Conservation (phyloP, 768 basidiomycete species). For the Antrodiella citrinella region DNA sequence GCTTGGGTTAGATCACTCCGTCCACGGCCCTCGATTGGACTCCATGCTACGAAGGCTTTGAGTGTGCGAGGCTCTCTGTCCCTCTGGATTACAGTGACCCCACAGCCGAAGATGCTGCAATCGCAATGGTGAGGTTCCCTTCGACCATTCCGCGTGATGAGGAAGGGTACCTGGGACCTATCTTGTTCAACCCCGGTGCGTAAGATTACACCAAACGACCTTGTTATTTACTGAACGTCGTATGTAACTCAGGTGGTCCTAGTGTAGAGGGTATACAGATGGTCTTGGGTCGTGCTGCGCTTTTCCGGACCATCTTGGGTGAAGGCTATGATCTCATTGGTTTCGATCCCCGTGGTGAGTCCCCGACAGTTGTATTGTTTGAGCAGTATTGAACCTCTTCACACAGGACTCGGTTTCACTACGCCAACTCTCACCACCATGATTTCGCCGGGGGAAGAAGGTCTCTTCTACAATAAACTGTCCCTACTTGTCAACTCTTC, state of each 20-base stretch:
- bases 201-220: background rate
- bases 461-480: too few species aligned
- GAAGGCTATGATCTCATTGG: background rate
- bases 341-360: background rate
- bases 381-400: too few species aligned
- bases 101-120: background rate
- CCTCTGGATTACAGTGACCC: background rate
- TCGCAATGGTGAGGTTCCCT: background rate
- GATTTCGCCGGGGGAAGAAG: too few species aligned
- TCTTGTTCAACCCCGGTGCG: background rate
- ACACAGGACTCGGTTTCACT: too few species aligned
- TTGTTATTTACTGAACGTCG: background rate
- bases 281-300: too few species aligned
- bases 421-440: too few species aligned
- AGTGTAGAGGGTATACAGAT: background rate
- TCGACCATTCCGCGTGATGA: background rate
- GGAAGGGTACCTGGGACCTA: background rate
- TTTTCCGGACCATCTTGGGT: background rate
- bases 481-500: too few species aligned
- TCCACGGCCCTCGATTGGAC: too few species aligned
- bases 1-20: too few species aligned
- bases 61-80: too few species aligned
- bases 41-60: too few species aligned
- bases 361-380: too few species aligned
- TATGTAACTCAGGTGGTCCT: background rate